Evolutionary conservation across 495 filamentous ascomycete species (phyloP).

Genomic region (Physcia stellaris): DNA sequence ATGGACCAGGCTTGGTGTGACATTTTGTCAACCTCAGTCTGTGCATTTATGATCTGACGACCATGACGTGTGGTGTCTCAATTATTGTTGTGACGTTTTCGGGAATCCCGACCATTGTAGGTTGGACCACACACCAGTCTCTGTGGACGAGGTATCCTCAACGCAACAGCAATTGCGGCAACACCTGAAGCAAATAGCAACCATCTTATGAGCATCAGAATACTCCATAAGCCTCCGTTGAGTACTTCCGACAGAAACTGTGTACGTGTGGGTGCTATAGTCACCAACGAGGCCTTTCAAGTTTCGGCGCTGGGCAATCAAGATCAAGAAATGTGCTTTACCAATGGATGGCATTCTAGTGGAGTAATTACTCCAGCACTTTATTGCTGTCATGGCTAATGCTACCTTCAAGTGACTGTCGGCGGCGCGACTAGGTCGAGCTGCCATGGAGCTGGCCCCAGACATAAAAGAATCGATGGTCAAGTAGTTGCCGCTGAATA

Average conservation of each 20-base stretch:
- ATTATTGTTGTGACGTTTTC: too few relatives aligned
- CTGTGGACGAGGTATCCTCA: too few relatives aligned
- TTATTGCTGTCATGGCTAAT: slow-evolving; percentile 1
- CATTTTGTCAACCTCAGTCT: too few relatives aligned
- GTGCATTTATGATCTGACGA: too few relatives aligned
- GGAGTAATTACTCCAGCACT: slow-evolving; percentile 17
- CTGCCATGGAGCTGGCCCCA: slow-evolving; percentile 36
- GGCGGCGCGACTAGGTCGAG: slow-evolving; percentile 38
- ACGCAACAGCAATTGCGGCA: too few relatives aligned
- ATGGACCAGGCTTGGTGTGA: too few relatives aligned
- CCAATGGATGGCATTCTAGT: slow-evolving; percentile 38
- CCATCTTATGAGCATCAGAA: neutral
- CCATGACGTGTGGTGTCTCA: too few relatives aligned
- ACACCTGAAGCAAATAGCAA: neutral
- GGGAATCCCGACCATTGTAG: too few relatives aligned
- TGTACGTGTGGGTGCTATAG: slow-evolving; percentile 28
- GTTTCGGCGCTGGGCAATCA: slow-evolving; percentile 34
- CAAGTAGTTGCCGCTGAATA: slow-evolving; percentile 36
- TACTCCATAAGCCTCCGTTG: neutral
- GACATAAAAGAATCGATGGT: slow-evolving; percentile 32
- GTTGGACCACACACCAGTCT: too few relatives aligned
- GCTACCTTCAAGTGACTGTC: slow-evolving; percentile 27
- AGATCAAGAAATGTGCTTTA: slow-evolving; percentile 26
- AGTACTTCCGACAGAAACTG: slow-evolving; percentile 14
- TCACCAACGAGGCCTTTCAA: slow-evolving; percentile 37